Evolutionary conservation across 2,329 filamentous ascomycete genomes (phyloP).

Genomic region (Aspergillus eucalypticola): DNA sequence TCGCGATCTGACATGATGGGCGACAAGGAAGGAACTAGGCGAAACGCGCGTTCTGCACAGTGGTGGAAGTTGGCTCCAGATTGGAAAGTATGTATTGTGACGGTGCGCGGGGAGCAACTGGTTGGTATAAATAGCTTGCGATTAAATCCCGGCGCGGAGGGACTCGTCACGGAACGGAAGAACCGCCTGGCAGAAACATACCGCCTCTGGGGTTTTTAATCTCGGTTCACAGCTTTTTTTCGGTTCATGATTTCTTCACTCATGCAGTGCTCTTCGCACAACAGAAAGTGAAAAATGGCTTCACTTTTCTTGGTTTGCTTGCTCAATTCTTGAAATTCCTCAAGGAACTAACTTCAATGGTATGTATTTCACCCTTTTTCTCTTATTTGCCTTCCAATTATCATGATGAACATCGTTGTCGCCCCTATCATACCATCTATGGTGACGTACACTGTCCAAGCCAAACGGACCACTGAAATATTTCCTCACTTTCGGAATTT

Average conservation of each 20-base stretch:
- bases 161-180: conserved; percentile 20
- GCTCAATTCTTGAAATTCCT: conserved; percentile 1
- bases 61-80: neutral
- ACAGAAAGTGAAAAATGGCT: conserved; percentile 14
- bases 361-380: conserved; percentile 26
- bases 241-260: conserved; percentile 23
- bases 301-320: conserved; percentile 5
- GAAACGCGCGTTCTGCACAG: neutral
- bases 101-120: conserved; percentile 13
- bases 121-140: conserved; percentile 16
- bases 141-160: conserved; percentile 18
- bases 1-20: conserved; percentile 57
- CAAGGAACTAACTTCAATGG: conserved; percentile 23
- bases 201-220: conserved; percentile 27
- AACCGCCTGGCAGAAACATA: conserved; percentile 29
- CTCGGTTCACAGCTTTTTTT: conserved; percentile 21
- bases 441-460: conserved; percentile 63
- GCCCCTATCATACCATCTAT: conserved; percentile 63
- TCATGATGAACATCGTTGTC: conserved; percentile 62
- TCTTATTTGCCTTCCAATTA: conserved; percentile 17
- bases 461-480: conserved; percentile 62
- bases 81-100: conserved; percentile 6
- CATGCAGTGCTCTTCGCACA: conserved; percentile 17
- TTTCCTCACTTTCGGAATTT: conserved; percentile 13
- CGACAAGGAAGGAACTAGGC: neutral